Evolutionary conservation across 192 early-diverging fungal genomes (phyloP).

Genomic region (Coemansia sp.): DNA sequence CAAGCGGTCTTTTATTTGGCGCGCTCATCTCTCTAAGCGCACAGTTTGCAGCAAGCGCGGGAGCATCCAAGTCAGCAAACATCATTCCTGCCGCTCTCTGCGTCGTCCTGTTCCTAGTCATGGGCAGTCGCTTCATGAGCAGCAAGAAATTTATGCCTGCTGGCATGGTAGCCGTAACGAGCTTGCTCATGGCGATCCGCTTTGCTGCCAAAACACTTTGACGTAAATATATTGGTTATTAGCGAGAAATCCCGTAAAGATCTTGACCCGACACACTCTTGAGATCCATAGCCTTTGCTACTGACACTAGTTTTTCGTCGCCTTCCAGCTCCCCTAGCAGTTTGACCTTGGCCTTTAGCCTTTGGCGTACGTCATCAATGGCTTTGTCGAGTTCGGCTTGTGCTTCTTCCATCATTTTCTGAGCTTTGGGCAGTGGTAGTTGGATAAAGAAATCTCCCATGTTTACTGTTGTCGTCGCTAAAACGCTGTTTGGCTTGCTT

Average conservation of each 20-base stretch:
- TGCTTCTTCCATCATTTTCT: conserved; percentile 37
- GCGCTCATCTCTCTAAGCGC: conserved; percentile 39
- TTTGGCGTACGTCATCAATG: conserved; percentile 42
- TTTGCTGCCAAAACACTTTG: conserved; percentile 23
- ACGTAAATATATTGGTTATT: conserved; percentile 4
- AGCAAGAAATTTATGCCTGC: conserved; percentile 55
- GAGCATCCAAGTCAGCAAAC: conserved; percentile 20
- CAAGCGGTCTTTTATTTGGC: conserved; percentile 44
- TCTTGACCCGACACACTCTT: conserved; percentile 24
- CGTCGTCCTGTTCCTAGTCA: conserved; percentile 34
- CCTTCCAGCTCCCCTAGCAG: conserved; percentile 39
- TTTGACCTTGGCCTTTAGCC: conserved; percentile 41
- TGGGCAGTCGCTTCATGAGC: conserved; percentile 44
- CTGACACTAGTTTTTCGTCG: conserved; percentile 15
- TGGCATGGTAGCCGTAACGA: conserved; percentile 39
- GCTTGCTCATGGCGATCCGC: conserved; percentile 42
- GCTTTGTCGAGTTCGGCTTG: conserved; percentile 49
- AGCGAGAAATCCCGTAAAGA: conserved; percentile 18
- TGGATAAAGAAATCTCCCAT: conserved; percentile 59
- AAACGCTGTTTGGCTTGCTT: conserved; percentile 23
- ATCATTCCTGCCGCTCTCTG: conserved; percentile 36
- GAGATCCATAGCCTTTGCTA: conserved; percentile 23
- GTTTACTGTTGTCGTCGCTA: conserved; percentile 41
- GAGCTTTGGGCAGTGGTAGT: conserved; percentile 39
- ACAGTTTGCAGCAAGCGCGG: conserved; percentile 29